Percentiles rank a stretch among this genome's conserved stretches.
phyloP scores from a whole-genome alignment of 1,284 basidiomycete genomes.

The Cystobasidium pallidum region DNA sequence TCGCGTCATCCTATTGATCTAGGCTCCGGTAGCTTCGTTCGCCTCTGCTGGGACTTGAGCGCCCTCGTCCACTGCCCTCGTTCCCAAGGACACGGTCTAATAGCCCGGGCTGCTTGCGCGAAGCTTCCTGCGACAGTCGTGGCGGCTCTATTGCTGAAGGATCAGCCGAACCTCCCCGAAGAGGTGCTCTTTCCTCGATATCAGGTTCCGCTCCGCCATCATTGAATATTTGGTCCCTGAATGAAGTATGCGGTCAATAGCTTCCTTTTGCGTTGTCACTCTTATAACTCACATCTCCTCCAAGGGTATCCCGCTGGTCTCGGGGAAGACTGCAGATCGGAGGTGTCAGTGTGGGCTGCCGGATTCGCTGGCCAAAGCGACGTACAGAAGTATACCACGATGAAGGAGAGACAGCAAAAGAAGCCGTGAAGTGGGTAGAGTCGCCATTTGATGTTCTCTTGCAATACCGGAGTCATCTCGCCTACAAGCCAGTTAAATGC shows the following conservation, averaged over 20 bases:
- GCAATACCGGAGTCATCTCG: conserved; percentile 82
- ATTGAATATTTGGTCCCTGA: conserved; percentile 42
- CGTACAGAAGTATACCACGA: conserved; percentile 65
- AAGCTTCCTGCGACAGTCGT: conserved; percentile 17
- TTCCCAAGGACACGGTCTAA: conserved; percentile 18
- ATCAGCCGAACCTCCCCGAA: conserved; percentile 23
- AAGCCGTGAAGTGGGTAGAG: conserved; percentile 92
- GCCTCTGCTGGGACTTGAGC: conserved; percentile 6
- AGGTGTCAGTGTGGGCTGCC: neutral
- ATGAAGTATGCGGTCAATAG: neutral
- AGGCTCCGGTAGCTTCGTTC: conserved; percentile 26
- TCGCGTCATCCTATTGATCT: conserved; percentile 37
- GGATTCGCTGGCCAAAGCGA: conserved; percentile 52
- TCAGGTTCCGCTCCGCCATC: conserved; percentile 28
- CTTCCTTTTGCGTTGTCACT: neutral
- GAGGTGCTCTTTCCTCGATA: conserved; percentile 34
- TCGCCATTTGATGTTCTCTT: conserved; percentile 88
- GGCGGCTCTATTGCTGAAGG: conserved; percentile 28
- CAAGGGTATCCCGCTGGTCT: conserved; percentile 62
- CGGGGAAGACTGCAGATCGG: conserved; percentile 64
- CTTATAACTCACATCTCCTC: conserved; percentile 60
- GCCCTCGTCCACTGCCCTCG: neutral
- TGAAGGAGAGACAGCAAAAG: conserved; percentile 55
- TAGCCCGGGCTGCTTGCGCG: conserved; percentile 6
- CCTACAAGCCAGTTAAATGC: conserved; percentile 65